A percentile compares a stretch with the other conserved stretches of the same genome.
Conservation (phyloP, 768 basidiomycete species). For the Peribolospora baueri region DNA sequence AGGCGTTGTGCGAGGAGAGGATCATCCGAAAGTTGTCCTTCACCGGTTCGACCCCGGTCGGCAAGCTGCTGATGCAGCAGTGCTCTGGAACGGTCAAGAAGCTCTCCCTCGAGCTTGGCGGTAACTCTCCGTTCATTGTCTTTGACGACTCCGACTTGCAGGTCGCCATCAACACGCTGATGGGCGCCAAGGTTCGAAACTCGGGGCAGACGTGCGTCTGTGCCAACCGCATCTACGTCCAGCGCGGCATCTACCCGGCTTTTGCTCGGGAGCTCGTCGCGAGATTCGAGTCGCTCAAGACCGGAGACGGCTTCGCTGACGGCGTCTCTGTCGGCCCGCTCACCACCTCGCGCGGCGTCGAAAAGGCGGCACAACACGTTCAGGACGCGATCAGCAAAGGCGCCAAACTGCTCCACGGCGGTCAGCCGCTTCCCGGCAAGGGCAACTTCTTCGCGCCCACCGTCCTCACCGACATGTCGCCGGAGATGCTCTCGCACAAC, state of each 20-base stretch:
- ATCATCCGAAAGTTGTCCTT: slow-evolving; percentile 47
- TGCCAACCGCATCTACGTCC: slow-evolving; percentile 43
- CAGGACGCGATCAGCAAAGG: slow-evolving; percentile 65
- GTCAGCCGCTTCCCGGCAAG: slow-evolving; percentile 34
- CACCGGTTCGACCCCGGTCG: slow-evolving; percentile 26
- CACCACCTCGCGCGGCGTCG: slow-evolving; percentile 60
- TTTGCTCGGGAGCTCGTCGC: slow-evolving; percentile 75
- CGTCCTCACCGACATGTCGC: slow-evolving; percentile 60
- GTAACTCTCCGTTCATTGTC: slow-evolving; percentile 83
- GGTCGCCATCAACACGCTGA: slow-evolving; percentile 56
- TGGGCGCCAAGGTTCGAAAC: slow-evolving; percentile 18
- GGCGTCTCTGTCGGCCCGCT: slow-evolving; percentile 65
- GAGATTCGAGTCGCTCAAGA: slow-evolving; percentile 25
- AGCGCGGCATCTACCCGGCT: slow-evolving; percentile 59
- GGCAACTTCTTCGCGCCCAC: slow-evolving; percentile 59
- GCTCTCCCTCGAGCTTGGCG: slow-evolving; percentile 45
- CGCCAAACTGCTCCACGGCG: slow-evolving; percentile 74
- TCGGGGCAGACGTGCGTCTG: slow-evolving; percentile 43
- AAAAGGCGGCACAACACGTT: slow-evolving; percentile 67
- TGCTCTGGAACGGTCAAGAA: slow-evolving; percentile 20
- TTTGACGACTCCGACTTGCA: slow-evolving; percentile 90
- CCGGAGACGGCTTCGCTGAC: slow-evolving; percentile 60
- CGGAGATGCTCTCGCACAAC: slow-evolving; percentile 30
- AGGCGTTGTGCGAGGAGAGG: slow-evolving; percentile 78
- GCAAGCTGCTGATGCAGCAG: slow-evolving; percentile 22